Evolutionary conservation across 352 stramenopile genomes (phyloP), one percentile per base, ranked within the genome.

Genomic region (Aphanomyces cochlioides): DNA sequence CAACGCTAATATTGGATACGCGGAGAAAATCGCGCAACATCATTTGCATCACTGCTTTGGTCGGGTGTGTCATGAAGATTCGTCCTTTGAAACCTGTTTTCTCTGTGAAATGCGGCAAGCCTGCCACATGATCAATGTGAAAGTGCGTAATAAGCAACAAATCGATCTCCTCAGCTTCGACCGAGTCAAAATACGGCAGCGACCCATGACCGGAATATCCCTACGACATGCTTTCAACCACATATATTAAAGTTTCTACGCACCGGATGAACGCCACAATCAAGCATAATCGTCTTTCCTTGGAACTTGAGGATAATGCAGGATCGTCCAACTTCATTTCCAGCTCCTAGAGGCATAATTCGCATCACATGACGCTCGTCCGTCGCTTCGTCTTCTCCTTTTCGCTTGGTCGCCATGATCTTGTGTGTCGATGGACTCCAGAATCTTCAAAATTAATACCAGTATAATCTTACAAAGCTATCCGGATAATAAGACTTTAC

Each of bases 51-150:
- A 99, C 97, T 15, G 97, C 97, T 74, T 99, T 99, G 13, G 98
- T 99, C 19, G 97, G 95, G 80, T 99, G 96, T 40, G 98, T 99
- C 96, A 99, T 99, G 80, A 99, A 99, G 59, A 99, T 97, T 50
- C 84, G 82, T 36, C 96, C 97, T 66, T 96, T 97, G 72, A 99
- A 99, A 65, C 95, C 92, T 17, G 97, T 99, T 76, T 98, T 97
- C 78, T 99, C 97, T 1, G 97, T 99, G 58, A 99, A 98, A 75
- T 99, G 98, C 15, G 98, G 98, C 48, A 99, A 73, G n/a, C 92
- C 96, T 3, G 97, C 98, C 7, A 98, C 97, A 79, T 99, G 98
- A 80, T 99, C 98, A 63, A 99, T 93, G 82, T 99, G 98, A 81
- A 99, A 99, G 77, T 99, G 98, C 58, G 97, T 98, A 58, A 99